Evolutionary conservation across 176 grass and related monocot genomes (phyloP), one percentile per base, ranked within the genome.

Genomic region (Lolium rigidum): DNA sequence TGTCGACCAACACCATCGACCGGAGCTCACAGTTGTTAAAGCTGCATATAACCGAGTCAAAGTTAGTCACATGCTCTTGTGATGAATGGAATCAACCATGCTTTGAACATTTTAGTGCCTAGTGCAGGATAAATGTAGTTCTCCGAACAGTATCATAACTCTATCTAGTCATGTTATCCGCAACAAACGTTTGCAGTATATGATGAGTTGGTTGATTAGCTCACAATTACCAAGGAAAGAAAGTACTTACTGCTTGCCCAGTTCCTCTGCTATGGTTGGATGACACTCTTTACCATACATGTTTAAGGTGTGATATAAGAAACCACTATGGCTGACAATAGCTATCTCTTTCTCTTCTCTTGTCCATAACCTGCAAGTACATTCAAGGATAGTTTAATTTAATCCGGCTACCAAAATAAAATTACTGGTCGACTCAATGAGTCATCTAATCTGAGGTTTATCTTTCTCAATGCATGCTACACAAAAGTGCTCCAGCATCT

Each of bases 1-100:
- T 94, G 80, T 98, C 92, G 3, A 94, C 90, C 76, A 98, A 57
- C 47, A 98, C 92, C 86, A 98, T 77, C 3, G 93, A 88, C 28
- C 93, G 90, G 8, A 98, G 93, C 79, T 95, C 96, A 82, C 96
- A 98, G 55, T 98, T 95, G 14, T 76, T 82, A 47, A 98, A 95
- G 76, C 93, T 98, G 84, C 15, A 85, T 55, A 80, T 22, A 71
- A 85, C 13, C 22, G 60, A 80, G 43, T 13, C 9, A 11, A 83
- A 72, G 84, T 91, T 41, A 83, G 69, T 21, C 28, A 51, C 1
- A 17, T 11, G 43, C 13, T 8, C 46, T 49, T 50, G 12, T 70
- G 9, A 76, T 62, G 26, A 80, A 80, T 64, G 18, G 22, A 78
- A 22, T 55, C 71, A 25, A 67, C 43, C n/a, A 74, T 25, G 14